Base-by-base conservation (phyloP, 257 asterid genomes). In the Osmanthus fragrans region DNA sequence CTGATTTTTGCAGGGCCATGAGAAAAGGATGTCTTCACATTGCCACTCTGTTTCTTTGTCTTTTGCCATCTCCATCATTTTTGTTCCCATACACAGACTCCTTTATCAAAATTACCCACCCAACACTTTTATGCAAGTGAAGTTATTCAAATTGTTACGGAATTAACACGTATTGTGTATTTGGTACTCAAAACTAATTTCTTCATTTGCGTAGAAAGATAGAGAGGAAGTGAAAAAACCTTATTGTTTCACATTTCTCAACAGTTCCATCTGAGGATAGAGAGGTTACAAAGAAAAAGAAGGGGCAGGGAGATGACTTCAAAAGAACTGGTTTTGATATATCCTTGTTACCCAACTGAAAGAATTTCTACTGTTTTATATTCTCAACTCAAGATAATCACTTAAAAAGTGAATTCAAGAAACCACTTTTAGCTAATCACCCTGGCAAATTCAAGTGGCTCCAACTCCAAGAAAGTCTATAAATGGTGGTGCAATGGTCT, bases 381-480 rank as follows among this genome's bases (percentile, higher is more conserved):
- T 69, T 70, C 82, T 36, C 65, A 72, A 72, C 75, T 71, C 75
- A 5, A 71, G 45, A 33, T 25, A 45, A 34, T 30, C 73, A 70
- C 29, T 47, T 18, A 39, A 68, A 21, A 37, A 72, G 77, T 76
- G 69, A 73, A 68, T 72, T 19, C 75, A 72, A 73, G 58, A n/a
- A 73, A 58, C 77, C 77, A 80, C 23, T 56, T 54, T 75, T 42
- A 69, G 77, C 80, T 65, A 70, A 45, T 60, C 23, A 66, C 23
- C 77, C 66, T 72, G 51, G 51, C 18, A 12, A 47, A 47, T 82
- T 87, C 85, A 91, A 71, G 76, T 81, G 85, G 94, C 92, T 77
- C 97, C 98, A 18, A 94, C 98, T 51, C 98, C 98, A 21, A 94
- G 98, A 81, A 94, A 94, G 86, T 94, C 98, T 86, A 94, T 94